Base-by-base conservation (phyloP, 78 protist genomes). In the slime mould (Dictyostelium discoideum) region DNA sequence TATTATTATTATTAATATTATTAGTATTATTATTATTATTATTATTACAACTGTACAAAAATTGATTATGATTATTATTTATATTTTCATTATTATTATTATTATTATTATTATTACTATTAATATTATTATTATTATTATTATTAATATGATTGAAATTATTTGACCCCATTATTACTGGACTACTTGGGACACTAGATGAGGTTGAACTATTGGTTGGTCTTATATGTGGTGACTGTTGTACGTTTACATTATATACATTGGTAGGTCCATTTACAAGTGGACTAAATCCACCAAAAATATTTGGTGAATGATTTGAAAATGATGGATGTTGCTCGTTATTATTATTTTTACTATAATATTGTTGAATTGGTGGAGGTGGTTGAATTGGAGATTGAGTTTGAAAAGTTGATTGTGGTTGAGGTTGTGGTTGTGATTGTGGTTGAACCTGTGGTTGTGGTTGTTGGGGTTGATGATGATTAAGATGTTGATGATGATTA, bases 201-300 rank as follows among this genome's bases (percentile, higher is more conserved):
- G 79, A 73, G 40, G 44, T 32, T 73, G 39, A 32, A 32, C 37
- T 32, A 29, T 29, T n/a, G 40, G 24, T n/a, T 11, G 42, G 78
- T 72, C 22, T 29, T 29, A 26, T 11, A 72, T 29, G 78, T 29
- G 78, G 79, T 73, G 16, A 32, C 16, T 73, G 79, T 73, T 24
- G 79, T 73, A 16, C 40, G 22, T 26, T 73, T 73, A 32, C 20
- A 73, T 32, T 32, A 67, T 67, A 67, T 24, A 24, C 32, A 24
- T 20, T 20, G 24, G 76, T 46, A 32, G n/a, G 5, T 20, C 44
- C 44, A 14, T 24, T 73, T 73, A 32, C 9, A 10, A 73, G 13
- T 29, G 79, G 79, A 73, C 79, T 73, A 73, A 32, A 73, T 29
- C 79, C 79, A 13, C 79, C 79, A 32, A 73, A 73, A 29, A 73